Percentiles rank a stretch among this genome's conserved stretches.
Conservation (phyloP, 306 rosid genomes). For the Prunus mongolica region DNA sequence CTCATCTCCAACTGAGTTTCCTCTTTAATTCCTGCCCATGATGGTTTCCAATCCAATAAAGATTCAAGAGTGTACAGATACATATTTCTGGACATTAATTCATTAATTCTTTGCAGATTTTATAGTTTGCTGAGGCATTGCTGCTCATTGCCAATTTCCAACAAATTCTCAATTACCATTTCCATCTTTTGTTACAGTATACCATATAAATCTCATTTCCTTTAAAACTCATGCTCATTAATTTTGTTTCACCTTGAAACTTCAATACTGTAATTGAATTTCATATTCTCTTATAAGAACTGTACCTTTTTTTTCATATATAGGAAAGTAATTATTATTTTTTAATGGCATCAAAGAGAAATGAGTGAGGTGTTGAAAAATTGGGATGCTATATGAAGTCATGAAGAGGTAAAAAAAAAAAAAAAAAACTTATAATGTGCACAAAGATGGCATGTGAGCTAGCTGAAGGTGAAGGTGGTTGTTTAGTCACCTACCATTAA, state of each 20-base stretch:
- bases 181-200: neutral
- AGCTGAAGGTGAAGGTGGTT: slow-evolving; percentile 53
- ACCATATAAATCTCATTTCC: slow-evolving; percentile 27
- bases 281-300: slow-evolving; percentile 8
- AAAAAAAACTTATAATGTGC: slow-evolving; percentile 15
- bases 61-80: slow-evolving; percentile 50
- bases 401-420: slow-evolving; percentile 11
- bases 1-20: slow-evolving; percentile 20
- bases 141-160: slow-evolving; percentile 23
- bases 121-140: slow-evolving; percentile 21
- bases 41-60: slow-evolving; percentile 25
- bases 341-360: slow-evolving; percentile 26
- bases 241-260: slow-evolving; percentile 24
- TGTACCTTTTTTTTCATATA: neutral
- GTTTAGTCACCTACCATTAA: slow-evolving; percentile 96
- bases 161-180: slow-evolving; percentile 7
- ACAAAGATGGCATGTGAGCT: slow-evolving; percentile 57
- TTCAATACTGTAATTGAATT: slow-evolving; percentile 19
- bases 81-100: slow-evolving; percentile 45
- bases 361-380: slow-evolving; percentile 57
- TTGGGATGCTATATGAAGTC: slow-evolving; percentile 37
- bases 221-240: slow-evolving; percentile 8
- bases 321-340: too few species aligned
- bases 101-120: slow-evolving; percentile 63
- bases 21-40: neutral